Base-by-base conservation (phyloP, 139 green algal species). In the Picochlorum sp. region DNA sequence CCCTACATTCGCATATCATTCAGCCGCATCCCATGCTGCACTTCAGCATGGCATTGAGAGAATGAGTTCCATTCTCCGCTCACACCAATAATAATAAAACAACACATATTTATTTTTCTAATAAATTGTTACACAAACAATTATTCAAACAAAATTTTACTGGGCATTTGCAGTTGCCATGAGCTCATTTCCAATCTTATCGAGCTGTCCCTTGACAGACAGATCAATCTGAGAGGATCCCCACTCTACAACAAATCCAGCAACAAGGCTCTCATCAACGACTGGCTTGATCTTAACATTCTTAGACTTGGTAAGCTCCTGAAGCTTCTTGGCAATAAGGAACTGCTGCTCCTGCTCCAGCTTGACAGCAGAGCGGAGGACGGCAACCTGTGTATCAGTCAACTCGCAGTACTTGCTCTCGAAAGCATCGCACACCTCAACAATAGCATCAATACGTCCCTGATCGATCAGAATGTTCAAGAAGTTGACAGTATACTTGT, bases 261-360 rank as follows among this genome's bases (percentile, higher is more conserved):
- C 94, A 66, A 99, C 96, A 16, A 99, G 77, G 30, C 69, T 80
- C 51, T 83, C 49, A 70, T 99, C 94, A 44, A 99, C 87, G 23
- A 91, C 76, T 15, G 92, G 92, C 86, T 96, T 96, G 10, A 99
- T 75, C 89, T 99, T 99, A 80, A 99, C 96, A 88, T 98, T 99
- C 86, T 97, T 98, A 71, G 80, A 81, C 54, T 89, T 89, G 11
- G 86, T 98, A 70, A 98, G 83, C 80, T 96, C 88, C 84, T 96
- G 88, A 63, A 99, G 79, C 94, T 98, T 98, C 91, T 98, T 97
- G 71, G 94, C 94, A 72, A 99, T 98, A 63, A 97, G 78, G 79
- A 96, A 97, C 80, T 98, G 92, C 83, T 98, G 90, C 78, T 96
- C 92, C 81, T 98, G 90, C 80, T 98, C 92, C 56, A 99, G 87